Base-by-base conservation (phyloP, 2,329 filamentous ascomycete species). In the Pseudocercospora pini-densiflorae region DNA sequence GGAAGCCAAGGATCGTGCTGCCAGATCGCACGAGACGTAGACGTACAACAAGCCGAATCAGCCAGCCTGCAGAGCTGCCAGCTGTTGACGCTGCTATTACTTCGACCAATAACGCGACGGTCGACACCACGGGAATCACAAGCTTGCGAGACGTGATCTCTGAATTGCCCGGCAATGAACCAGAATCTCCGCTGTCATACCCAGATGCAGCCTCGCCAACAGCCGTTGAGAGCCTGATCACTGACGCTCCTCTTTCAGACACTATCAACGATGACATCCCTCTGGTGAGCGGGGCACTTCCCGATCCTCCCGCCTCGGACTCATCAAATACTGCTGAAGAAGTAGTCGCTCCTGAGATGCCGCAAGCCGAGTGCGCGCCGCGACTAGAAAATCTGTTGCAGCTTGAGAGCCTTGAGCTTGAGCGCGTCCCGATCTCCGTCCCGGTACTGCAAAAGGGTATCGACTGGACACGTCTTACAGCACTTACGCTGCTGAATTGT, bases 391-490 rank as follows among this genome's bases (percentile, higher is more conserved):
- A 84, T 36, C 88, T 87, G 72, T 80, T 95, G 16, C 86, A 83
- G 67, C 80, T 95, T n/a, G 88, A 92, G 65, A 88, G 84, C 1
- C 81, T 95, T 9, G 91, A 93, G 77, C 82, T 95, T 1, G 92
- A 95, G 77, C 87, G 91, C 24, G 86, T 94, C 2, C 86, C 87
- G 0, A 79, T 95, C n/a, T 93, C 90, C 0, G 85, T 92, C 49
- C 83, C 88, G 8, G 87, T 92, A n/a, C 83, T 93, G 62, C 84
- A 88, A 55, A 86, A 87, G 67, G 89, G 87, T 1, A 84, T 95
- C 49, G 91, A 95, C 78, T 95, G 91, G 91, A 87, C 88, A 1
- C 82, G 85, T 9, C 78, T 95, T 61, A 91, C 88, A 2, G 90
- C 83, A 16, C 79, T 95, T 59, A 94, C 92, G 0, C 85, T 95